Base-by-base conservation (phyloP, 2,329 filamentous ascomycete species). In the Esteya vermicola region DNA sequence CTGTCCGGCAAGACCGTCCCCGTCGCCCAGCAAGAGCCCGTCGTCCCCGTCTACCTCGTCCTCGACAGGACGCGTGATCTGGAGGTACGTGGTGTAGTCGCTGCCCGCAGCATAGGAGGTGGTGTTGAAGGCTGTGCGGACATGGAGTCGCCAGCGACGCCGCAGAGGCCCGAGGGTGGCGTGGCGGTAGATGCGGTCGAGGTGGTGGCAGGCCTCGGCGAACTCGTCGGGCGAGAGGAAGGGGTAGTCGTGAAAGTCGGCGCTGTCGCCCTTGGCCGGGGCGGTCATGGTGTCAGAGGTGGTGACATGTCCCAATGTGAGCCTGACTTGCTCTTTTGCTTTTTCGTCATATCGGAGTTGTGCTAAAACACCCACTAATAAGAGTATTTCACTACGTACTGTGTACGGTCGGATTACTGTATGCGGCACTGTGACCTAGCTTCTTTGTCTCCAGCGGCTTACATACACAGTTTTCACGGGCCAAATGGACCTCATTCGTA, bases 151-250 rank as follows among this genome's bases (percentile, higher is more conserved):
- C 67, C 73, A 77, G 43, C 62, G 60, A 45, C 58, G 61, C 41
- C 73, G 66, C 28, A 70, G 50, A 7, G 65, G 62, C 3, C 73
- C 77, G 4, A 78, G 60, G 26, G 61, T 74, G 40, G 69, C 74
- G 52, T 64, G 69, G 42, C 69, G 64, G 54, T 79, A 80, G 45
- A 56, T 64, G 28, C 67, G 62, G 46, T 79, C 75, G 19, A 80
- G 63, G 40, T 70, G 62, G 49, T 78, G 71, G 55, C 80, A 84
- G 40, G 68, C 72, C 51, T 75, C 67, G 39, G 70, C 58, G 47
- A 85, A 85, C 52, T 84, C 78, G 31, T 73, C 66, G 10, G 59
- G 51, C 10, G 59, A 69, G 22, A 85, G 65, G 43, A 69, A 72
- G 7, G 80, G 80, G 52, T 78, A 85, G 38, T 65, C 59, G 43